Evolutionary conservation across 2,329 filamentous ascomycete species (phyloP).

Genomic region (Trichoderma koningii): DNA sequence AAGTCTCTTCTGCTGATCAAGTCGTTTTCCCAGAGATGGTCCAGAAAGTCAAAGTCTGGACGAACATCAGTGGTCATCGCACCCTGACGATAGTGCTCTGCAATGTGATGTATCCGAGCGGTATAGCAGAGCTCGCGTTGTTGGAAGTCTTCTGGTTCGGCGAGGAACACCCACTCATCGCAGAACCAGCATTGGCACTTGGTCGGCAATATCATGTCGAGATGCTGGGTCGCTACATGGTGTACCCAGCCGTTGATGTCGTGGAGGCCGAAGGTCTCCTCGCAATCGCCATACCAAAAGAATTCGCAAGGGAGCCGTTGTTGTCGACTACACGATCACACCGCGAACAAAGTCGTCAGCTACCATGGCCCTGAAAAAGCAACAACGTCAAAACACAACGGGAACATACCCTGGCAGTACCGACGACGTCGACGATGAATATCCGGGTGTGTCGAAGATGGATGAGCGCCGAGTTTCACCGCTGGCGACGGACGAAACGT

Average conservation of each 20-base stretch:
- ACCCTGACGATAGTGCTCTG: conserved; percentile 44
- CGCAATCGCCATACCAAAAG: conserved; percentile 41
- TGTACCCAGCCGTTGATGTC: conserved; percentile 48
- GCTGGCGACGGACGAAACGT: not conserved
- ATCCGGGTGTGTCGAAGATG: not conserved
- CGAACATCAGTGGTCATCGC: conserved; percentile 34
- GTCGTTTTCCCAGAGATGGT: conserved; percentile 39
- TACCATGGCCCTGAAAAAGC: not conserved
- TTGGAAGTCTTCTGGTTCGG: not conserved
- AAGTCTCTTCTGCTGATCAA: conserved; percentile 38
- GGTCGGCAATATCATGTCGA: not conserved
- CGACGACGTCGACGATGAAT: conserved; percentile 8
- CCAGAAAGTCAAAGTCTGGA: conserved; percentile 46
- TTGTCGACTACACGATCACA: not conserved
- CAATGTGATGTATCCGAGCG: conserved; percentile 54
- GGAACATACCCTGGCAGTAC: not conserved
- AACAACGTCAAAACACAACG: not conserved
- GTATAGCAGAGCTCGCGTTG: conserved; percentile 36
- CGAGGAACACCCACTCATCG: conserved; percentile 31
- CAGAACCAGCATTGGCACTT: conserved; percentile 55
- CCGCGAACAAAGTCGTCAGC: not conserved
- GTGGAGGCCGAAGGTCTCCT: conserved; percentile 41
- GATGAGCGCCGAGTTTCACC: not conserved
- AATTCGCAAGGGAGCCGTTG: conserved; percentile 51
- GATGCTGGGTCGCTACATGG: conserved; percentile 47